Conservation (phyloP, 2,329 filamentous ascomycete species). For the Ceratocystis papillata region DNA sequence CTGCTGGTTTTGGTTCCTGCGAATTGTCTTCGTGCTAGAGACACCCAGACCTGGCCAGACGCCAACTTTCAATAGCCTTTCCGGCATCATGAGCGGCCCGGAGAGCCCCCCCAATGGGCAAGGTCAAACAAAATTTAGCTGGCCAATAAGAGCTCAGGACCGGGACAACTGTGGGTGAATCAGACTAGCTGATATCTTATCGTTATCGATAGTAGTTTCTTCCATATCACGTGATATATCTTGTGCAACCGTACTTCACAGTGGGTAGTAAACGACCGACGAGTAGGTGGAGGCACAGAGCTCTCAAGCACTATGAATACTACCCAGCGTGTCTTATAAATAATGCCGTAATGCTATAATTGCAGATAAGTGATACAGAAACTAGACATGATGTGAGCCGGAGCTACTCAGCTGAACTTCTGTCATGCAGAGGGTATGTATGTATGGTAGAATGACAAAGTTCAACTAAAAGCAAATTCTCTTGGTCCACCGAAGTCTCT, state of each 20-base stretch:
- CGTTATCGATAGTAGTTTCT: not conserved
- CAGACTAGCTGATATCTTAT: not conserved
- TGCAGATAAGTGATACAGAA: too few species aligned
- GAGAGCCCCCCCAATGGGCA: not conserved
- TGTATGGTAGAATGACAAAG: too few species aligned
- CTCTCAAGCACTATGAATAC: too few species aligned
- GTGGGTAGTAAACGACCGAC: too few species aligned
- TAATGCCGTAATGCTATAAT: too few species aligned
- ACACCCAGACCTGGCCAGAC: not conserved
- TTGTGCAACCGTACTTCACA: too few species aligned
- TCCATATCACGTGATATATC: not conserved
- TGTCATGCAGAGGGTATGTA: too few species aligned
- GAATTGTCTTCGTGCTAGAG: not conserved
- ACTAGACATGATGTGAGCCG: too few species aligned
- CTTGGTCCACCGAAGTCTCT: too few species aligned
- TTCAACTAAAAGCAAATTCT: too few species aligned
- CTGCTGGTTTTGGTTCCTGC: not conserved
- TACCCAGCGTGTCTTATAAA: too few species aligned
- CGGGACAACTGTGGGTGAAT: conserved; percentile 16
- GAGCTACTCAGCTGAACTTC: too few species aligned
- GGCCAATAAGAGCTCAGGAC: conserved; percentile 10
- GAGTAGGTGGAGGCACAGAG: not conserved
- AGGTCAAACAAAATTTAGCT: conserved; percentile 8
- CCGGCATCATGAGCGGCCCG: conserved; percentile 8
- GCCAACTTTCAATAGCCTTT: not conserved